Evolutionary conservation across 148 eudicot species (phyloP).

Genomic region (Vaccinium corymbosum): DNA sequence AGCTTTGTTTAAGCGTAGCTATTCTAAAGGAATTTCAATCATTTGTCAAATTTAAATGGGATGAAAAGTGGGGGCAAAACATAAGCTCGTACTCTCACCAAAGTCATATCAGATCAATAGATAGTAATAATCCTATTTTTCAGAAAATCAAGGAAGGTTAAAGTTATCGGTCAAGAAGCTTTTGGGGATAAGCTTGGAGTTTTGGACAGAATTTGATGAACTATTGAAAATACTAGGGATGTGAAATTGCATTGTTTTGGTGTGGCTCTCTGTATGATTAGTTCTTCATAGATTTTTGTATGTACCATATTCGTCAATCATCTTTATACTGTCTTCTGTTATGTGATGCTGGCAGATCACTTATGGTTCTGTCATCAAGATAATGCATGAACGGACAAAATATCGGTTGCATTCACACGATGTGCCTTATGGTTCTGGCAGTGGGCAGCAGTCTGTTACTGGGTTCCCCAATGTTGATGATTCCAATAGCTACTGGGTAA

Average conservation of each 20-base stretch:
- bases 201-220: not conserved
- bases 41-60: not conserved
- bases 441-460: slow-evolving; percentile 98
- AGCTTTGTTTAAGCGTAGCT: not conserved
- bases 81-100: not conserved
- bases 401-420: slow-evolving; percentile 87
- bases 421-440: slow-evolving; percentile 96
- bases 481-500: slow-evolving; percentile 95
- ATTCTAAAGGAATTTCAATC: not conserved
- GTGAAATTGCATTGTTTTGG: not conserved
- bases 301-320: not conserved
- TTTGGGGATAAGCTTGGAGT: not conserved
- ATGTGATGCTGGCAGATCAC: slow-evolving; percentile 53
- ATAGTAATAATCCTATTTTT: not conserved
- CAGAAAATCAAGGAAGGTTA: not conserved
- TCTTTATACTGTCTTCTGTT: not conserved
- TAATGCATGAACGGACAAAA: slow-evolving; percentile 85
- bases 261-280: not conserved
- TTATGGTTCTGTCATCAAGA: slow-evolving; percentile 78
- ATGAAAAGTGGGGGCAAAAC: not conserved
- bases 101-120: not conserved
- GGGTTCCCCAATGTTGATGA: slow-evolving; percentile 91
- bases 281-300: not conserved
- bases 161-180: not conserved
- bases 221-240: not conserved